Conservation (phyloP, 2,329 filamentous ascomycete species). For the Grosmannia serpens region DNA sequence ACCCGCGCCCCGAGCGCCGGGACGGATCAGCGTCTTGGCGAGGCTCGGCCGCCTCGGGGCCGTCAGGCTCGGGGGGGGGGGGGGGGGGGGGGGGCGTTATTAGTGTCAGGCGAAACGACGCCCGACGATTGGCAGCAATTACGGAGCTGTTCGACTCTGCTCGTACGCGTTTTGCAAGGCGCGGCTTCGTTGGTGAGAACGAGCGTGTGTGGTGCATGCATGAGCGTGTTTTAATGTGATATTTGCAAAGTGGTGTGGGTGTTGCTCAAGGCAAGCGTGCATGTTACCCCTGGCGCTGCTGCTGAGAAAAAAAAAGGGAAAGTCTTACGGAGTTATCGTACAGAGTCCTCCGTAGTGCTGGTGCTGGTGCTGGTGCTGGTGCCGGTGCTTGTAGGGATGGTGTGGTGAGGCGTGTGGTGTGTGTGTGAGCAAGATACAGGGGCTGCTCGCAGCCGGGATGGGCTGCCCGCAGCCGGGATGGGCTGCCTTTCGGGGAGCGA, state of each 20-base stretch:
- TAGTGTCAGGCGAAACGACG: not conserved
- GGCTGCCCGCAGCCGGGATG: not conserved
- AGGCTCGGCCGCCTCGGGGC: too few relatives aligned
- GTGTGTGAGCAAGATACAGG: not conserved
- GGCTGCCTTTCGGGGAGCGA: not conserved
- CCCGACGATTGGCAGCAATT: constrained; percentile 5
- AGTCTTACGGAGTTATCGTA: too few relatives aligned
- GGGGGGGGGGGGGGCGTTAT: not conserved
- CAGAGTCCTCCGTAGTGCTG: not conserved
- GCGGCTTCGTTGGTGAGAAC: not conserved
- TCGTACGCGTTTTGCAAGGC: not conserved
- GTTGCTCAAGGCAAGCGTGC: not conserved
- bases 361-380: not conserved
- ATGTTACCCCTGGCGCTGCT: not conserved
- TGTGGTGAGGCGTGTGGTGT: not conserved
- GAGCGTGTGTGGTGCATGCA: not conserved
- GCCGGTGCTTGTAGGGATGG: not conserved
- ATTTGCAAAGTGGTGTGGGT: not conserved
- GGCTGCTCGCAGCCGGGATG: not conserved
- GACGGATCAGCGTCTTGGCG: too few relatives aligned
- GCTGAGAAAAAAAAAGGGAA: not conserved
- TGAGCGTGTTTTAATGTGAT: constrained; percentile 2
- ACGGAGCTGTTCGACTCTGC: not conserved
- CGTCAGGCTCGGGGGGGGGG: too few relatives aligned
- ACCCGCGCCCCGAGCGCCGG: too few relatives aligned